These are phyloP conservation scores for Epithemia pelagica DNA, from an alignment of 108 stramenopile genomes.

Conservation along the genomic window DNA sequence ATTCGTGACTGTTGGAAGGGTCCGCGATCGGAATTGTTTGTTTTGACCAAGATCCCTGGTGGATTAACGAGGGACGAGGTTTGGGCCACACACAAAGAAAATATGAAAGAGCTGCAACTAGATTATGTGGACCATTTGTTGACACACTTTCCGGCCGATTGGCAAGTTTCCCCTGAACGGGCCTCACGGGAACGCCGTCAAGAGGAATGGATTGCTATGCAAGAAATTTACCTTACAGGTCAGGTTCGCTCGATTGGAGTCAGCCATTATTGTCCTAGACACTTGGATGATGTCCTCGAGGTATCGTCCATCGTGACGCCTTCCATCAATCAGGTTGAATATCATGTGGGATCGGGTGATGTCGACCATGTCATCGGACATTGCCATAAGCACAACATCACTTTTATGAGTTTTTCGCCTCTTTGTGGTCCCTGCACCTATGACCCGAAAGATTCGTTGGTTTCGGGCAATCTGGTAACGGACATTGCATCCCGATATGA, in stretches of 20 bases:
- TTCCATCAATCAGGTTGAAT: constrained; percentile 57
- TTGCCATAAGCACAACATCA: constrained; percentile 31
- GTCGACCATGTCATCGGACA: constrained; percentile 36
- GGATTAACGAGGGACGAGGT: constrained; percentile 28
- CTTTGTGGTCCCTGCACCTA: constrained; percentile 49
- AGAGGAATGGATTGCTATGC: constrained; percentile 48
- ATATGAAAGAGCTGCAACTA: constrained; percentile 32
- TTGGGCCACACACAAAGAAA: constrained; percentile 26
- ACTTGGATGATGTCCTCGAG: constrained; percentile 41
- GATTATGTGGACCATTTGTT: constrained; percentile 63
- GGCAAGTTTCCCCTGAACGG: constrained; percentile 10
- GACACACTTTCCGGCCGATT: constrained; percentile 52
- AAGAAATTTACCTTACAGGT: constrained; percentile 36
- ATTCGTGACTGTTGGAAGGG: constrained; percentile 44
- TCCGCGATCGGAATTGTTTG: constrained; percentile 33
- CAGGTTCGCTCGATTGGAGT: constrained; percentile 45
- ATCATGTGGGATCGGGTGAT: constrained; percentile 54
- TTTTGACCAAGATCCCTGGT: constrained; percentile 60
- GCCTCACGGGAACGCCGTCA: constrained; percentile 23
- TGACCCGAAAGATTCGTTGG: constrained; percentile 31
- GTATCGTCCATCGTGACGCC: constrained; percentile 36
- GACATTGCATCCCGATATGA: constrained; percentile 30
- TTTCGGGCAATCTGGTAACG: constrained; percentile 39
- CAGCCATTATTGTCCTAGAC: constrained; percentile 45
- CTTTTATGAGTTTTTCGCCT: constrained; percentile 55